Evolutionary conservation across 2,329 filamentous ascomycete species (phyloP).

Genomic region (Cladophialophora yegresii): DNA sequence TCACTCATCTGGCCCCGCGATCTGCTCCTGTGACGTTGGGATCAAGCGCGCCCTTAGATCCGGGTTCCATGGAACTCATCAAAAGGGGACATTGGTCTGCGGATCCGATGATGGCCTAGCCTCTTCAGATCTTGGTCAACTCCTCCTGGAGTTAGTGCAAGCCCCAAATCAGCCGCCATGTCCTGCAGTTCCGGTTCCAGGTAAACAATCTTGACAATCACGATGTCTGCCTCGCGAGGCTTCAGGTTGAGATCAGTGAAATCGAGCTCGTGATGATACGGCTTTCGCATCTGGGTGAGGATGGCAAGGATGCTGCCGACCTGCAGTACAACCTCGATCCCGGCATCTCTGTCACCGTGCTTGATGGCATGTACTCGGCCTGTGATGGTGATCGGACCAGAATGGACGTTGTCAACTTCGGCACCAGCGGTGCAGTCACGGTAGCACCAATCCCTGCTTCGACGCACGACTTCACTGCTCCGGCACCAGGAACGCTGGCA

Average conservation of each 20-base stretch:
- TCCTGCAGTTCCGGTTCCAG: slow-evolving; percentile 14
- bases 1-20: neutral
- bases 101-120: slow-evolving; percentile 10
- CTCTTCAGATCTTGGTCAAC: slow-evolving; percentile 14
- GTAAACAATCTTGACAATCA: slow-evolving; percentile 18
- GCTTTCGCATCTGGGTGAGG: slow-evolving; percentile 10
- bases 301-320: slow-evolving; percentile 14
- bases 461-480: slow-evolving; percentile 6
- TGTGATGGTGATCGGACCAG: slow-evolving; percentile 10
- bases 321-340: slow-evolving; percentile 7
- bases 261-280: slow-evolving; percentile 13
- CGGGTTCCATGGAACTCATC: neutral
- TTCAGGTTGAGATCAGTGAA: slow-evolving; percentile 12
- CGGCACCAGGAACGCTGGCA: slow-evolving; percentile 5
- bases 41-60: slow-evolving; percentile 3
- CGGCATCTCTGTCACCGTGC: slow-evolving; percentile 8
- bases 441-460: slow-evolving; percentile 11
- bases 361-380: slow-evolving; percentile 12
- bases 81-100: slow-evolving; percentile 15
- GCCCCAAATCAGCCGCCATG: slow-evolving; percentile 12
- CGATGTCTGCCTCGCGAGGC: slow-evolving; percentile 7
- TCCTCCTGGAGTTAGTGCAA: slow-evolving; percentile 12
- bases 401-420: slow-evolving; percentile 6
- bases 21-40: slow-evolving; percentile 1
- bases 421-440: slow-evolving; percentile 9